Evolutionary conservation across 179 eudicot genomes (phyloP).

Genomic region (Silene noctiflora): DNA sequence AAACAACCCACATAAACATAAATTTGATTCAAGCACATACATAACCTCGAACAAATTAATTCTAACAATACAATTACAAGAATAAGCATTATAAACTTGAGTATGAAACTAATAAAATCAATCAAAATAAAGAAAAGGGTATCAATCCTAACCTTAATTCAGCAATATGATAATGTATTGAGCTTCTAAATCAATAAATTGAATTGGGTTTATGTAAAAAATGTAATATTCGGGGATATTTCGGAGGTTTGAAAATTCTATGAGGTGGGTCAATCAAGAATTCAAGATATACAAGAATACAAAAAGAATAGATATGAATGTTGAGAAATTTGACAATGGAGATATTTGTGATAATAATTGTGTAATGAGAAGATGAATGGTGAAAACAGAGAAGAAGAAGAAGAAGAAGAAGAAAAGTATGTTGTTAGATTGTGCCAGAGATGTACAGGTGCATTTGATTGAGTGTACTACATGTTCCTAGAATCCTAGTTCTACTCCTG

Average conservation of each 20-base stretch:
- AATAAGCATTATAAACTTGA: not conserved
- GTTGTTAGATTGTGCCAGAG: not conserved
- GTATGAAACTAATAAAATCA: not conserved
- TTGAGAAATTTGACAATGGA: not conserved
- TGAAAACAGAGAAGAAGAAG: not conserved
- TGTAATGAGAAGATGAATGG: not conserved
- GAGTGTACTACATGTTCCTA: not conserved
- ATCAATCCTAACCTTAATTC: not conserved
- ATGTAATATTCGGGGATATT: not conserved
- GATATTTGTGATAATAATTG: not conserved
- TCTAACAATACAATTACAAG: not conserved
- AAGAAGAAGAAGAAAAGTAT: not conserved
- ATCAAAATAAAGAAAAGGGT: not conserved
- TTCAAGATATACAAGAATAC: not conserved
- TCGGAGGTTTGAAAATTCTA: not conserved
- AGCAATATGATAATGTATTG: not conserved
- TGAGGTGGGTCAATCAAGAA: not conserved
- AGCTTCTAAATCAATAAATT: not conserved
- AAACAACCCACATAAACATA: too few species aligned
- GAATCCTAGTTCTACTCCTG: not conserved
- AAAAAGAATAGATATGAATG: not conserved
- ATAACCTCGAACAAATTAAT: not conserved
- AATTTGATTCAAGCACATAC: not conserved
- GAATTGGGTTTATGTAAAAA: not conserved
- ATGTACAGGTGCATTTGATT: not conserved